Conservation (phyloP, 257 asterid genomes). For the Penstemon barbatus region DNA sequence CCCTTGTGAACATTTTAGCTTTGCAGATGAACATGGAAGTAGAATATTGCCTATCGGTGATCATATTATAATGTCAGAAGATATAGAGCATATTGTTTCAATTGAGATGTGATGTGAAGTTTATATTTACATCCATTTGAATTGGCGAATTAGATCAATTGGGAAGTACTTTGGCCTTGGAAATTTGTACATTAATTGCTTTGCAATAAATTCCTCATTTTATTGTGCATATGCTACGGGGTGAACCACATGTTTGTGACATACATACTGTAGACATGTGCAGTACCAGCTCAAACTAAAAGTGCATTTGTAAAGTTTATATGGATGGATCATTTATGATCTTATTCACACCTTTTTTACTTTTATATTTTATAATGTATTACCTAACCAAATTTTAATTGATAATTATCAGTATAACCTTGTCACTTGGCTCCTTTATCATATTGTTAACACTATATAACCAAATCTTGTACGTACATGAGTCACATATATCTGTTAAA, state of each 20-base stretch:
- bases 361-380: too few relatives aligned
- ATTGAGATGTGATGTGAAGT: conserved; percentile 35
- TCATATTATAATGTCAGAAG: conserved; percentile 54
- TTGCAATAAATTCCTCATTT: background rate
- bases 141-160: too few relatives aligned
- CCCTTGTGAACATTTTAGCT: conserved; percentile 84
- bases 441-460: too few relatives aligned
- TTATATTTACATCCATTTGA: background rate
- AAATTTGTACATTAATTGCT: background rate
- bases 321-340: too few relatives aligned
- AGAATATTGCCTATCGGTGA: conserved; percentile 70
- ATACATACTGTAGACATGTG: conserved; percentile 29
- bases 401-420: too few relatives aligned
- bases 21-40: conserved; percentile 64
- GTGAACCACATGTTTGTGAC: background rate
- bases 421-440: too few relatives aligned
- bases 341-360: too few relatives aligned
- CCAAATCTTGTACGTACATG: too few relatives aligned
- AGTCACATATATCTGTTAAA: too few relatives aligned
- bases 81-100: conserved; percentile 52
- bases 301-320: too few relatives aligned
- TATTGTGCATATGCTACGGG: background rate
- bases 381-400: too few relatives aligned
- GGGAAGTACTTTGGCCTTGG: background rate
- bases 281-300: conserved; percentile 31